Evolutionary conservation across 768 basidiomycete species (phyloP).

Genomic region (Tulasnella sp.): DNA sequence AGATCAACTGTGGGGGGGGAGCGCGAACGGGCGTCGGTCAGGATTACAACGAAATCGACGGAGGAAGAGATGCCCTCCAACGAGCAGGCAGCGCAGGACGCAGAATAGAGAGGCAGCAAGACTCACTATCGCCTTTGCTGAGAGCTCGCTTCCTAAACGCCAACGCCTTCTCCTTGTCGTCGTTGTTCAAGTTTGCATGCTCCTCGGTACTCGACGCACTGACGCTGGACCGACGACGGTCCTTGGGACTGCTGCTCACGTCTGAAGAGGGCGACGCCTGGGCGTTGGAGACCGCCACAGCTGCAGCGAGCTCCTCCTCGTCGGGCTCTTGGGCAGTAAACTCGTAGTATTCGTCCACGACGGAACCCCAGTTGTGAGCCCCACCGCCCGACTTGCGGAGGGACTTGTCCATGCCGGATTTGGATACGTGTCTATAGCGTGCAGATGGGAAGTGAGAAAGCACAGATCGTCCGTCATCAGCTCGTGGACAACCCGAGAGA

Average conservation of each 20-base stretch:
- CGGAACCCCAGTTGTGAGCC: conserved; percentile 8
- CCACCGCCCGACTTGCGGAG: conserved; percentile 9
- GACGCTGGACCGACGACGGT: background rate
- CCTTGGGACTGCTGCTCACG: background rate
- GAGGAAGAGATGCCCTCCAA: background rate
- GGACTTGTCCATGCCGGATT: conserved; percentile 9
- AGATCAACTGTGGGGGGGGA: conserved; percentile 11
- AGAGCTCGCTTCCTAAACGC: background rate
- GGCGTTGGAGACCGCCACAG: background rate
- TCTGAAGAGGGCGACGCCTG: background rate
- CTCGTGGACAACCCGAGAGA: no score
- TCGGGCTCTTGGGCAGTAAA: background rate
- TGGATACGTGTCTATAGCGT: conserved; percentile 1
- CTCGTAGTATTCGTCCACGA: background rate
- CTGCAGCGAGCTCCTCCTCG: background rate
- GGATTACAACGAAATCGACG: conserved; percentile 5
- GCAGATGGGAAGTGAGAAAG: no score
- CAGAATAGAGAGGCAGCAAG: background rate
- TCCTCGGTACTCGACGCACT: background rate
- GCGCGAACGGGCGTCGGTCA: background rate
- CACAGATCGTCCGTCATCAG: background rate
- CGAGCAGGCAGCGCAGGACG: background rate
- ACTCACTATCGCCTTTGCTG: conserved; percentile 3
- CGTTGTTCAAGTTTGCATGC: background rate
- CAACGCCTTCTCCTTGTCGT: conserved; percentile 2